phyloP scores from a whole-genome alignment of 2,329 filamentous ascomycete genomes.

The Thermomyces lanuginosus region DNA sequence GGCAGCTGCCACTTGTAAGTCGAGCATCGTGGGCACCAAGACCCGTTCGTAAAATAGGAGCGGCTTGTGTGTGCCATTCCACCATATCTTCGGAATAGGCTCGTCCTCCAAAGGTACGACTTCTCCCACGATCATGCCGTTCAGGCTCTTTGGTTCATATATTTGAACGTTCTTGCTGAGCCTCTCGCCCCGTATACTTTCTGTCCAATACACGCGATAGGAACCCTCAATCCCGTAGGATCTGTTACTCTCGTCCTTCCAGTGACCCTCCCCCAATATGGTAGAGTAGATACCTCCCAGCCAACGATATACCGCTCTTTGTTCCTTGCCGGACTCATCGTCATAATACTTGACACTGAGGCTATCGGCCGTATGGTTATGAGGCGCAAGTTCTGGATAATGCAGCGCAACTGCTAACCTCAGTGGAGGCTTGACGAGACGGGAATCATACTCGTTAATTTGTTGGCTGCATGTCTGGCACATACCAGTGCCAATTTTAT shows the following conservation, averaged over 20 bases:
- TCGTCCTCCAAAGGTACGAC: slow-evolving; percentile 7
- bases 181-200: slow-evolving; percentile 3
- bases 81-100: slow-evolving; percentile 15
- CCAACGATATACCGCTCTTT: slow-evolving; percentile 19
- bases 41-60: slow-evolving; percentile 22
- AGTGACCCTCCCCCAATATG: not conserved
- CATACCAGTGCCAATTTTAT: no score
- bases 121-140: slow-evolving; percentile 15
- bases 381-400: slow-evolving; percentile 3
- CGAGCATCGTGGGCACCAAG: slow-evolving; percentile 10
- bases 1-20: slow-evolving; percentile 4
- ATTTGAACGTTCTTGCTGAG: slow-evolving; percentile 4
- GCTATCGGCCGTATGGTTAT: slow-evolving; percentile 14
- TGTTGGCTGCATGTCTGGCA: slow-evolving; percentile 5
- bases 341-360: slow-evolving; percentile 10
- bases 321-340: slow-evolving; percentile 6
- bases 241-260: no score
- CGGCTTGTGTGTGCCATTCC: slow-evolving; percentile 10
- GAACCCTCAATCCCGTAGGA: not conserved
- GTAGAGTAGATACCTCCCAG: slow-evolving; percentile 21
- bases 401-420: slow-evolving; percentile 14
- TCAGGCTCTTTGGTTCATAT: slow-evolving; percentile 16
- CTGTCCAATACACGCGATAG: slow-evolving; percentile 6
- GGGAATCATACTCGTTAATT: slow-evolving; percentile 14
- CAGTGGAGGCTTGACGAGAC: slow-evolving; percentile 18